Base-by-base conservation (phyloP, 2,329 filamentous ascomycete species). In the Nothomitra cinnamomea region DNA sequence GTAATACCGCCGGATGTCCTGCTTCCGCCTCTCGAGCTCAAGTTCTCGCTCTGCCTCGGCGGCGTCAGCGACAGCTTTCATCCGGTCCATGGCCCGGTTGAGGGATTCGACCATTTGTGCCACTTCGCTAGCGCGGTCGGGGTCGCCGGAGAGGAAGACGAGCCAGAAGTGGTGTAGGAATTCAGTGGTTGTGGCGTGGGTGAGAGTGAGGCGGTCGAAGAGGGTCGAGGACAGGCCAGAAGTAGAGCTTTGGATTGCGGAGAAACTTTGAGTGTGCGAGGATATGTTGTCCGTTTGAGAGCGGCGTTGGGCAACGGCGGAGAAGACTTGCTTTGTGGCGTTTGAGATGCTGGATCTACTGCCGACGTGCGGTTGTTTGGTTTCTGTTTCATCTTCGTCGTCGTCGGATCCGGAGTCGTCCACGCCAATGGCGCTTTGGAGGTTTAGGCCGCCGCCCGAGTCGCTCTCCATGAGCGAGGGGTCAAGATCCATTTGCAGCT, bases 81-180 rank as follows among this genome's bases (percentile, higher is more conserved):
- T 90, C 24, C 92, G 80, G 56, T 83, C 78, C 54, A 82, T 73
- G 0, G 87, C 90, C 56, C 83, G 79, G 56, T 79, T 78, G 13
- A 98, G 74, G 8, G 88, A 90, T 64, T 94, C 86, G 6, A 85
- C 81, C 48, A 95, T 75, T 57, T 85, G 87, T 5, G 82, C 80
- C 13, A 95, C 75, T 67, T 98, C 90, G 42, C 75, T 75, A 0
- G 87, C 86, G 35, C 87, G 82, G 56, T 87, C 82, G 1, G 85
- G 70, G 63, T 95, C 87, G 13, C 89, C 90, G 0, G 89, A 95
- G 24, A 94, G 75, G 63, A 94, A 98, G 0, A 89, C 81, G 35
- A 79, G 77, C 90, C 90, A 98, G 70, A 98, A 98, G 66, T 96
- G 94, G 61, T 90, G 86, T n/a, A 98, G 72, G 62, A 96, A 98